Conservation (phyloP, 2,329 filamentous ascomycete species). For the Aspergillus ochraceus region DNA sequence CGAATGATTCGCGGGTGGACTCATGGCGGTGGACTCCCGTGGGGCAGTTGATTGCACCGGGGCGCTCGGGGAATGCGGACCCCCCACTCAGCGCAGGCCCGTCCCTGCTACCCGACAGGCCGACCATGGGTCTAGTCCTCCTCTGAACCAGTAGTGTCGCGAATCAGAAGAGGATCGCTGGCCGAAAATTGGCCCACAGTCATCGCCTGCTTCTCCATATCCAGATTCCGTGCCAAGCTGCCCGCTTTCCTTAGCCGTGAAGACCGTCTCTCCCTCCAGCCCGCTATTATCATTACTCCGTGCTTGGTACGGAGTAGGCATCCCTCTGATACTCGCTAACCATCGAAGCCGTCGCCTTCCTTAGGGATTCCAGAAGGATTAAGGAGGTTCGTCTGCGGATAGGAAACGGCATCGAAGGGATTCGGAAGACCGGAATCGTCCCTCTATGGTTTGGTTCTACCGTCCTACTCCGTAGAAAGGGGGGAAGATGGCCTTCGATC, state of each 20-base stretch:
- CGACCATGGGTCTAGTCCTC: conserved; percentile 5
- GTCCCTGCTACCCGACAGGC: conserved; percentile 20
- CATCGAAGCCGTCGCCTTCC: conserved; percentile 15
- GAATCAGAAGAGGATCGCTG: conserved; percentile 1
- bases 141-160: conserved; percentile 5
- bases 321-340: conserved; percentile 6
- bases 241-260: not conserved
- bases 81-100: conserved; percentile 23
- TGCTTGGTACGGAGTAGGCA: not conserved
- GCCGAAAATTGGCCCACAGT: not conserved
- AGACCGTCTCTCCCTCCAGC: not conserved
- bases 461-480: not conserved
- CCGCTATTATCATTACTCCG: not conserved
- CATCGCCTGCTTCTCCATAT: not conserved
- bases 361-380: conserved; percentile 24
- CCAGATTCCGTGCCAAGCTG: not conserved
- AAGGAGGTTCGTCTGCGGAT: conserved; percentile 11
- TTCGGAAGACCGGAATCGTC: conserved; percentile 3
- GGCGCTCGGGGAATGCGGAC: conserved; percentile 26
- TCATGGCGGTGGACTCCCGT: not conserved
- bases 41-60: conserved; percentile 16
- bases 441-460: not conserved
- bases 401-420: conserved; percentile 4
- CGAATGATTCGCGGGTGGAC: conserved; percentile 2
- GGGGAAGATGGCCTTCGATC: not conserved